Conservation (phyloP, 108 stramenopile species). For the Schizochytrium sp. region DNA sequence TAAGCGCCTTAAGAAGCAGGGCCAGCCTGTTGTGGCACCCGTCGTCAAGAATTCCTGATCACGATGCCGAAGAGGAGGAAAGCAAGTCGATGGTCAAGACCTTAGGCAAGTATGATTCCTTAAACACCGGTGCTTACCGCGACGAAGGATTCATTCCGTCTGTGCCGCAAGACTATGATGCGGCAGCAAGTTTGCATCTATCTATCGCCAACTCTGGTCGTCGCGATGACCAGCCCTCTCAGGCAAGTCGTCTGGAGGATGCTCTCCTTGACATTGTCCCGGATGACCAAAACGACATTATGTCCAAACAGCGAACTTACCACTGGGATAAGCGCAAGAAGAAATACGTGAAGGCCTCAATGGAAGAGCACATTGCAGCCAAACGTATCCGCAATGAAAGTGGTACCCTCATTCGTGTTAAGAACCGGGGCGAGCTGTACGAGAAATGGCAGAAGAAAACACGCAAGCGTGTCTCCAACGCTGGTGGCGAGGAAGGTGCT, state of each 20-base stretch:
- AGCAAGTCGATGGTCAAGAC: not conserved
- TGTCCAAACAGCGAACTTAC: conserved; percentile 88
- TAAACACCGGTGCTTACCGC: not conserved
- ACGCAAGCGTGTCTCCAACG: conserved; percentile 81
- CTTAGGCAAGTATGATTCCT: not conserved
- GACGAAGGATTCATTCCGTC: conserved; percentile 19
- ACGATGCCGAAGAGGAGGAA: not conserved
- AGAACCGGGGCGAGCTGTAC: conserved; percentile 90
- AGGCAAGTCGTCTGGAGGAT: conserved; percentile 79
- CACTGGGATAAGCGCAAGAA: conserved; percentile 95
- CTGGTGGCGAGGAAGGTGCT: conserved; percentile 27
- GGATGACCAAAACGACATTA: conserved; percentile 90
- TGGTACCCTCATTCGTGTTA: conserved; percentile 63
- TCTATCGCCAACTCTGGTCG: not conserved
- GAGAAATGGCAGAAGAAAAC: conserved; percentile 96
- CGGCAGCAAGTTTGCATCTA: conserved; percentile 27
- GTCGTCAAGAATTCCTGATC: not conserved
- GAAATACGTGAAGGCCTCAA: conserved; percentile 83
- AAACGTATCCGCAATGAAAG: conserved; percentile 63
- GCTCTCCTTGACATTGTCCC: conserved; percentile 94
- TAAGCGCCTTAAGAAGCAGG: conserved; percentile 82
- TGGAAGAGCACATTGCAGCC: conserved; percentile 63
- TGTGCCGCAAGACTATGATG: conserved; percentile 9
- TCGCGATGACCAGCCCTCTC: conserved; percentile 11
- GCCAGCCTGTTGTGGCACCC: not conserved